Base-by-base conservation (phyloP, 495 filamentous ascomycete species). In the Neurospora pannonica region DNA sequence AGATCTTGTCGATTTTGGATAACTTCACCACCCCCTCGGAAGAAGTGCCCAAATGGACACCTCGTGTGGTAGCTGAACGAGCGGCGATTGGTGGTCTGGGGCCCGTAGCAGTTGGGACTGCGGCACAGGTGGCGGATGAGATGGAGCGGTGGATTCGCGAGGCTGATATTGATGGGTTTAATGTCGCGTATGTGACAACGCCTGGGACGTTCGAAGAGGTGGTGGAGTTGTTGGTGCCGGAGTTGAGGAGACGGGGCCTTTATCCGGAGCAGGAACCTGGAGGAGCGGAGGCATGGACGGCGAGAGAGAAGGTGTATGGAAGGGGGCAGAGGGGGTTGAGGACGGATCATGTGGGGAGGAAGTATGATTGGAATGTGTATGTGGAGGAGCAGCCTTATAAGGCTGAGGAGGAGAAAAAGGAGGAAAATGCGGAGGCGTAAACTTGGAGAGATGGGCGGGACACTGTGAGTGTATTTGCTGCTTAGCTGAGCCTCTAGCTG, bases 151-250 rank as follows among this genome's bases (percentile, higher is more conserved):
- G 89, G 90, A 81, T 89, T 2, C 73, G 83, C 31, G 89, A 90
- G 74, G 89, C 87, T 0, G 89, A 90, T 79, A 82, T 91, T 17
- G 90, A 92, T 81, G 89, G 89, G 24, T 91, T 91, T 76, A 91
- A 90, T 70, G 76, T 91, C 38, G 80, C 77, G 10, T 82, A 84
- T 73, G 83, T 85, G 15, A 84, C 83, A 0, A 85, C 82, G 34
- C 84, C 84, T 11, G 84, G 83, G 13, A 82, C 82, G 9, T 86
- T 84, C 42, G 83, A 84, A 73, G 85, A 86, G 19, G 76, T 86
- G 19, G 82, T 86, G 38, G 83, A 86, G 67, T 75, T 85, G 21
- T 74, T 86, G 71, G 77, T 86, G 11, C 85, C 85, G 10, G 84
- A 84, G 74, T 71, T 85, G 24, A 77, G 82, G 42, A 78, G 79